phyloP scores from a whole-genome alignment of 305 asterid genomes.

The Fraxinus velutina region DNA sequence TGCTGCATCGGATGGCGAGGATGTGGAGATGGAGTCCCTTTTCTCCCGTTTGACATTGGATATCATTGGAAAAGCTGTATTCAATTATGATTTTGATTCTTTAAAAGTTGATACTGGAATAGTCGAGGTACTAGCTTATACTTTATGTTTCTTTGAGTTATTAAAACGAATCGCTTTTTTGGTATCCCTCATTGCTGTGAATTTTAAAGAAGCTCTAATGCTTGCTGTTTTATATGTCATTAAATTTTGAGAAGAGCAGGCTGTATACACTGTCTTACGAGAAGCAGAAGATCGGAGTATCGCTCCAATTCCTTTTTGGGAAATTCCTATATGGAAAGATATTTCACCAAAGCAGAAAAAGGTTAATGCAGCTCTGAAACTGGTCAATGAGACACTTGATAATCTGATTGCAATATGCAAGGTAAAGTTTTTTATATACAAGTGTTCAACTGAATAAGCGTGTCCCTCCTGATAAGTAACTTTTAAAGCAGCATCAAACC shows the following conservation, averaged over 20 bases:
- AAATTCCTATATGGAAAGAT: constrained; percentile 97
- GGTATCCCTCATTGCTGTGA: constrained; percentile 1
- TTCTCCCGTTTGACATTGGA: constrained; percentile 94
- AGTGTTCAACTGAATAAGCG: background rate
- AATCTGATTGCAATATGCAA: constrained; percentile 80
- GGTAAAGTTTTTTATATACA: constrained; percentile 41
- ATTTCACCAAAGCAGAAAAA: constrained; percentile 81
- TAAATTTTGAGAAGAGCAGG: constrained; percentile 47
- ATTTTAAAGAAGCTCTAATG: constrained; percentile 12
- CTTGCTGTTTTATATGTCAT: background rate
- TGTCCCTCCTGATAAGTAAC: background rate
- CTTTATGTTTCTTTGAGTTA: constrained; percentile 13
- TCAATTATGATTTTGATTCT: constrained; percentile 93
- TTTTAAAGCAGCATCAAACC: background rate
- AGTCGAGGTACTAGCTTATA: constrained; percentile 60
- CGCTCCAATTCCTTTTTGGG: constrained; percentile 94
- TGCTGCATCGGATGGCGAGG: constrained; percentile 90
- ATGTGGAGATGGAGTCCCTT: constrained; percentile 97
- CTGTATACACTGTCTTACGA: constrained; percentile 85
- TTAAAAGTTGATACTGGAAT: constrained; percentile 79
- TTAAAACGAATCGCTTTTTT: constrained; percentile 1
- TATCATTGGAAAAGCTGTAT: constrained; percentile 95
- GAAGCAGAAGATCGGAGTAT: constrained; percentile 96
- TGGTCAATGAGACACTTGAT: constrained; percentile 71
- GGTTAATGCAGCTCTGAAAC: constrained; percentile 79